These are phyloP conservation scores for Microsporum ferrugineum DNA, from an alignment of 2,329 filamentous ascomycete species.

Conservation along the genomic window DNA sequence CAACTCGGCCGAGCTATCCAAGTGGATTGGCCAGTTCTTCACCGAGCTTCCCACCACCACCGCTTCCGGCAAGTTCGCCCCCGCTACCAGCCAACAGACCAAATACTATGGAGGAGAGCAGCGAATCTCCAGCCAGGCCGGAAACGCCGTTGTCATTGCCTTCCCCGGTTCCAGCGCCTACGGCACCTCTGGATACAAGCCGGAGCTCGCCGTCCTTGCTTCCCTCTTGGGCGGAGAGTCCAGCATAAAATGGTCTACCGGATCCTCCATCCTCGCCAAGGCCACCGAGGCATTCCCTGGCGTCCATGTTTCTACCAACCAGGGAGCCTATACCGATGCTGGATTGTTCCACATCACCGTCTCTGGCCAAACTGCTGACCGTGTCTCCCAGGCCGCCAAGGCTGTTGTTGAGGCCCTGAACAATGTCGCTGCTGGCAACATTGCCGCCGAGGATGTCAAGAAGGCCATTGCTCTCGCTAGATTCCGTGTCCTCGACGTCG, in stretches of 20 bases:
- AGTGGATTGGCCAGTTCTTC: conserved; percentile 94
- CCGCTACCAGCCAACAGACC: conserved; percentile 45
- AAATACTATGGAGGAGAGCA: conserved; percentile 96
- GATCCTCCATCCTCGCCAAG: conserved; percentile 84
- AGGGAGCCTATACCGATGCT: conserved; percentile 83
- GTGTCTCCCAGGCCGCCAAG: conserved; percentile 62
- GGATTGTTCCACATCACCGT: conserved; percentile 79
- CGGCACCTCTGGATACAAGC: conserved; percentile 63
- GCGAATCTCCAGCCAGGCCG: conserved; percentile 62
- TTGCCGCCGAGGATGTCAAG: conserved; percentile 73
- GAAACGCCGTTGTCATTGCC: conserved; percentile 77
- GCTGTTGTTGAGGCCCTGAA: conserved; percentile 72
- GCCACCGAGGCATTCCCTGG: conserved; percentile 55
- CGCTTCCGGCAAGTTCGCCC: conserved; percentile 42
- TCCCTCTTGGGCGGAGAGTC: conserved; percentile 83
- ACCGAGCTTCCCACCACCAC: conserved; percentile 48
- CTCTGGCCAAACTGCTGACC: conserved; percentile 54
- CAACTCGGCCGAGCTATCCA: conserved; percentile 60
- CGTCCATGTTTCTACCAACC: conserved; percentile 60
- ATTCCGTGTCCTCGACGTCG: conserved; percentile 75
- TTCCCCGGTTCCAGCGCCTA: conserved; percentile 81
- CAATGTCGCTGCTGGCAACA: conserved; percentile 61
- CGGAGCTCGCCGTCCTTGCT: conserved; percentile 76
- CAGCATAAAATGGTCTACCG: conserved; percentile 87
- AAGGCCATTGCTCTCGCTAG: conserved; percentile 91